phyloP scores from a whole-genome alignment of 1,284 basidiomycete genomes.

The Microbotryum saponariae region DNA sequence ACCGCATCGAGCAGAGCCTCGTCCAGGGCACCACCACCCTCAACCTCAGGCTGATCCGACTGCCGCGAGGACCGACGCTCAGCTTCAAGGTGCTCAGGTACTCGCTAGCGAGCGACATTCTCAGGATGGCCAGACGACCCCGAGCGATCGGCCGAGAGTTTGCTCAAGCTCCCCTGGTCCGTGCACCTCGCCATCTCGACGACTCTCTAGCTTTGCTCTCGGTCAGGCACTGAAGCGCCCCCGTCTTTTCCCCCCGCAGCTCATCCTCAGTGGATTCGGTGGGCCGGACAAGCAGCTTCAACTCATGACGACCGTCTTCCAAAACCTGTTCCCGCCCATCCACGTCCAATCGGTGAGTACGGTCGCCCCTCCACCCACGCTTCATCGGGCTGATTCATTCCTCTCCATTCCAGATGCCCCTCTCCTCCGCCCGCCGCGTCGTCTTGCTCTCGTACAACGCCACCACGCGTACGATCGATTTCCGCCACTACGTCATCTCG shows the following conservation, averaged over 20 bases:
- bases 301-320: slow-evolving; percentile 49
- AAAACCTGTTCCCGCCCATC: slow-evolving; percentile 49
- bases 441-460: slow-evolving; percentile 89
- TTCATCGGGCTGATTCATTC: not conserved
- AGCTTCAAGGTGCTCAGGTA: slow-evolving; percentile 91
- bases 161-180: slow-evolving; percentile 71
- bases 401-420: slow-evolving; percentile 46
- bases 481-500: slow-evolving; percentile 90
- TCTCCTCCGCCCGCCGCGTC: slow-evolving; percentile 79
- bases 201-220: no score
- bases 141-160: slow-evolving; percentile 76
- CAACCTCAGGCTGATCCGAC: slow-evolving; percentile 71
- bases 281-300: slow-evolving; percentile 46
- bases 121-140: slow-evolving; percentile 58
- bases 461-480: slow-evolving; percentile 76
- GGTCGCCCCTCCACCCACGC: not conserved
- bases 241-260: slow-evolving; percentile 32
- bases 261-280: slow-evolving; percentile 48
- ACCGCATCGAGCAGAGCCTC: slow-evolving; percentile 49
- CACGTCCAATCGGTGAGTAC: slow-evolving; percentile 48
- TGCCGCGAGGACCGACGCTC: slow-evolving; percentile 88
- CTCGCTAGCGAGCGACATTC: slow-evolving; percentile 75
- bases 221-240: not conserved
- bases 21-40: slow-evolving; percentile 73
- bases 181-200: slow-evolving; percentile 37